Conservation (phyloP, 352 stramenopile genomes). For the Phytophthora foliorum region DNA sequence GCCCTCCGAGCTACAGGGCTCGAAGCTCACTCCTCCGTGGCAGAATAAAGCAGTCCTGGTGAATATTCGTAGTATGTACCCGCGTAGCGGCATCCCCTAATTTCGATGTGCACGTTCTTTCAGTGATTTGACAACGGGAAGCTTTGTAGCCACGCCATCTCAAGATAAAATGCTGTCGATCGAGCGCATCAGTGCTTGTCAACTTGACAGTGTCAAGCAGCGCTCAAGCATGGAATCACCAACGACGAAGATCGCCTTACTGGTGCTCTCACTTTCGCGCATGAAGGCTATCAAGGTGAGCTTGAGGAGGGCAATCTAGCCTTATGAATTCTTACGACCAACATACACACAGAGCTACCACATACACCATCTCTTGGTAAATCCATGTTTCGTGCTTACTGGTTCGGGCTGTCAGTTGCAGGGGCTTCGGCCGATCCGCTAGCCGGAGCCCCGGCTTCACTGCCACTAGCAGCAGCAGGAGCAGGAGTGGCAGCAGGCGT, state of each 20-base stretch:
- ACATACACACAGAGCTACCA: constrained; percentile 33
- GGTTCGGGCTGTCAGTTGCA: constrained; percentile 1
- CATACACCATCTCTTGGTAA: constrained; percentile 29
- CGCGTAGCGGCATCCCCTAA: constrained; percentile 12
- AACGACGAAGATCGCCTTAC: neutral
- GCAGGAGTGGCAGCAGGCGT: constrained; percentile 2
- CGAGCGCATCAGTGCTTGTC: too few relatives aligned
- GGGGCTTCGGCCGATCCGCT: constrained; percentile 6
- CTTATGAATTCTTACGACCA: constrained; percentile 41
- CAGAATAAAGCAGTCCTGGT: constrained; percentile 27
- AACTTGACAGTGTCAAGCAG: too few relatives aligned
- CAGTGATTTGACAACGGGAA: constrained; percentile 23
- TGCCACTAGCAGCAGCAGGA: neutral
- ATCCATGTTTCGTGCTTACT: constrained; percentile 34
- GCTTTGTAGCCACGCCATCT: constrained; percentile 10
- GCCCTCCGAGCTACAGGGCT: constrained; percentile 28
- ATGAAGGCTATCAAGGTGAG: neutral
- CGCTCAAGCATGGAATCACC: neutral
- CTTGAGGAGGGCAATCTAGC: constrained; percentile 29
- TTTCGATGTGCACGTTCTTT: constrained; percentile 32
- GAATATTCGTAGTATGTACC: constrained; percentile 16
- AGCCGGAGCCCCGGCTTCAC: neutral
- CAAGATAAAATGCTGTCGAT: neutral
- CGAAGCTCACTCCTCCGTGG: constrained; percentile 40
- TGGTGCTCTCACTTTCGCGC: neutral